Percentiles rank a stretch among this genome's conserved stretches.
phyloP scores from a whole-genome alignment of 1,284 basidiomycete species.

The Tilletia caries region DNA sequence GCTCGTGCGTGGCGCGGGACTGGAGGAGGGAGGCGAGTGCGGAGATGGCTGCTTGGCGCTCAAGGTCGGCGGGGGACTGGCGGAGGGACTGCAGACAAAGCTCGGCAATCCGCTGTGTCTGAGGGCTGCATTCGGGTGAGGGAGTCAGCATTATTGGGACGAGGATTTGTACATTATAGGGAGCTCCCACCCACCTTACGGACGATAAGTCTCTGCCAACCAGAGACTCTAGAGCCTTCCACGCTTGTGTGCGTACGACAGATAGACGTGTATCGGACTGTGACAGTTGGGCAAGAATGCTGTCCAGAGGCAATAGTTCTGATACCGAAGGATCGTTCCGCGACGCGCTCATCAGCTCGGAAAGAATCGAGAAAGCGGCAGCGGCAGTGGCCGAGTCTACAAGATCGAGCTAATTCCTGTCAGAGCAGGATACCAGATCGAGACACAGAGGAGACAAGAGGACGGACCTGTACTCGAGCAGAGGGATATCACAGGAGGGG shows the following conservation, averaged over 20 bases:
- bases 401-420: too few species aligned
- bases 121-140: neutral
- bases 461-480: constrained; percentile 7
- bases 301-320: neutral
- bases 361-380: neutral
- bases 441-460: neutral
- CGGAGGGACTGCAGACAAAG: neutral
- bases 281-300: neutral
- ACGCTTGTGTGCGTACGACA: neutral
- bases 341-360: constrained; percentile 2
- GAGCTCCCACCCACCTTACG: too few species aligned
- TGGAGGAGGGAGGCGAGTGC: neutral
- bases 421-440: too few species aligned
- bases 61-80: neutral
- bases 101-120: neutral
- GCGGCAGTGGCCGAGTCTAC: neutral
- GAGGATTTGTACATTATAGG: neutral
- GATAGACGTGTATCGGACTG: neutral
- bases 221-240: neutral
- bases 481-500: neutral
- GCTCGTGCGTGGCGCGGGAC: neutral
- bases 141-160: neutral
- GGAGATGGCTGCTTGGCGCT: constrained; percentile 5
- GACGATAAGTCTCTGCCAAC: neutral
- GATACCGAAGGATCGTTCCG: neutral